Percentiles rank a stretch among this genome's conserved stretches.
Conservation (phyloP, 2,329 filamentous ascomycete genomes). For the Phaeosphaeria sp. region DNA sequence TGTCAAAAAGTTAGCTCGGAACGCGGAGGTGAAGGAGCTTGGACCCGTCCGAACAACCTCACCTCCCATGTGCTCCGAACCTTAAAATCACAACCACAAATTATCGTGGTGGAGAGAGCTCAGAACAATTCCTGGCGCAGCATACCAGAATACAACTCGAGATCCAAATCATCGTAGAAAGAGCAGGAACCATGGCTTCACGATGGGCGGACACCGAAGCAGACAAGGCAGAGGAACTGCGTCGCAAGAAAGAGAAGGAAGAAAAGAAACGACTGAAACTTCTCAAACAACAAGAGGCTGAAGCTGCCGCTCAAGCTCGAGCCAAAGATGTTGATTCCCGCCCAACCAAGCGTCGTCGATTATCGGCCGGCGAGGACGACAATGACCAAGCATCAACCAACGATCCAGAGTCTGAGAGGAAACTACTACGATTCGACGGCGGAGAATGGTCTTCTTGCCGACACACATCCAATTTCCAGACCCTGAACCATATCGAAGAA, state of each 20-base stretch:
- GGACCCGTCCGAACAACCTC: constrained; percentile 30
- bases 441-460: constrained; percentile 74
- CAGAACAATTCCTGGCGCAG: too few relatives aligned
- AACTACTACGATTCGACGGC: constrained; percentile 74
- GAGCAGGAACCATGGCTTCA: constrained; percentile 62
- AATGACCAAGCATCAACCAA: constrained; percentile 25
- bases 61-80: constrained; percentile 18
- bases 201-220: constrained; percentile 89
- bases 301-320: constrained; percentile 55
- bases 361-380: constrained; percentile 57
- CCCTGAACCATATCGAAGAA: constrained; percentile 96
- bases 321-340: constrained; percentile 35
- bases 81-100: not conserved
- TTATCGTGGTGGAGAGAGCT: too few relatives aligned
- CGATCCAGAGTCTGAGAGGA: constrained; percentile 51
- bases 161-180: not conserved
- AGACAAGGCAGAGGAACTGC: constrained; percentile 75
- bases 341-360: constrained; percentile 67
- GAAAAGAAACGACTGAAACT: constrained; percentile 85
- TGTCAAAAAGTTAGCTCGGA: constrained; percentile 35
- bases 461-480: constrained; percentile 87
- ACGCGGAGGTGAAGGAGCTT: constrained; percentile 40
- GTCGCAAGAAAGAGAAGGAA: constrained; percentile 82
- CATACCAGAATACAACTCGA: too few relatives aligned
- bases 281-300: constrained; percentile 76